Conservation (phyloP, 805 yeast species). For the Ogataea populi-albae region DNA sequence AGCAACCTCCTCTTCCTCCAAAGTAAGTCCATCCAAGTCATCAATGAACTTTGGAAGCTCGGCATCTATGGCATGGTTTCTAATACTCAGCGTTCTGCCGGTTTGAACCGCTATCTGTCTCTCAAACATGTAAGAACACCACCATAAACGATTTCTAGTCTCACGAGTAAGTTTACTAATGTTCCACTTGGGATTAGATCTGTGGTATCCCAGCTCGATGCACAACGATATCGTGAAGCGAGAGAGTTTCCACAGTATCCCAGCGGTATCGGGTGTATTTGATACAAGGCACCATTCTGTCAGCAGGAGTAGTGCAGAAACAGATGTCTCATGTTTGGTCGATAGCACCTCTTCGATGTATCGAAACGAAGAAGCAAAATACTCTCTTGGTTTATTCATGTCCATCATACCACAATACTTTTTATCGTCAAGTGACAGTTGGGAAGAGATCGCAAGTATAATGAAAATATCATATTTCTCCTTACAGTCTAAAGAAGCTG, state of each 20-base stretch:
- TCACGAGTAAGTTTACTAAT: neutral
- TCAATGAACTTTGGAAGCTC: neutral
- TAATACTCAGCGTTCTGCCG: slow-evolving; percentile 5
- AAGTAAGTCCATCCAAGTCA: neutral
- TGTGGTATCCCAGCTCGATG: slow-evolving; percentile 4
- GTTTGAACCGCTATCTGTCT: slow-evolving; percentile 4
- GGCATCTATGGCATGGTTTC: slow-evolving; percentile 6
- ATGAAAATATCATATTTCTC: slow-evolving; percentile 1
- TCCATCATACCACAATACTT: slow-evolving; percentile 1
- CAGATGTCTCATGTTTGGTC: neutral
- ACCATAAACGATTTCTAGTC: slow-evolving; percentile 3
- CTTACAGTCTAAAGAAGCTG: neutral
- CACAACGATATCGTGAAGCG: slow-evolving; percentile 1
- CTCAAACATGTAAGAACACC: slow-evolving; percentile 6
- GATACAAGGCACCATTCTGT: slow-evolving; percentile 1
- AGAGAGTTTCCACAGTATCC: slow-evolving; percentile 1
- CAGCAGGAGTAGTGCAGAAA: neutral
- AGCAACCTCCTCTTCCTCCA: slow-evolving; percentile 1
- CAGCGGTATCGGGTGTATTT: neutral
- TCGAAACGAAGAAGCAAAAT: slow-evolving; percentile 4
- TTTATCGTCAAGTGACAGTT: neutral
- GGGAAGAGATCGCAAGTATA: slow-evolving; percentile 2
- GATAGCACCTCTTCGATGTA: slow-evolving; percentile 1
- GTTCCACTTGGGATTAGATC: slow-evolving; percentile 1
- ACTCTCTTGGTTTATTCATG: slow-evolving; percentile 1